Percentiles rank a stretch among this genome's conserved stretches.
Conservation (phyloP, 2,329 filamentous ascomycete genomes). For the Colletotrichum neosansevieriae region DNA sequence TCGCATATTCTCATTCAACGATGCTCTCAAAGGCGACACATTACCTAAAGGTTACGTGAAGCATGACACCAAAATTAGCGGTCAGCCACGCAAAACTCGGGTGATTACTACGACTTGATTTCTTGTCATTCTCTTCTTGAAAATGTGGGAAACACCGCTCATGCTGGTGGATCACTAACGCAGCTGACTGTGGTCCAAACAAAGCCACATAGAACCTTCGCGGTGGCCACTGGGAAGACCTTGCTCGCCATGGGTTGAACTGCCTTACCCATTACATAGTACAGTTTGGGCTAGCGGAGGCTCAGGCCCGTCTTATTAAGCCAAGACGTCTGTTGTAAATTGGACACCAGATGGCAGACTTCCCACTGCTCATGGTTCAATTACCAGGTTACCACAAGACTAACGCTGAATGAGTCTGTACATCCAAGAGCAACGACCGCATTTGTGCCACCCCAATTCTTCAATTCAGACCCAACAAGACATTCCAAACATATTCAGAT, state of each 20-base stretch:
- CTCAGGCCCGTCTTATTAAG: background rate
- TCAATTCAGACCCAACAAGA: background rate
- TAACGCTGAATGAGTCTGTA: background rate
- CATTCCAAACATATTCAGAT: background rate
- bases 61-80: constrained; percentile 21
- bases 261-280: constrained; percentile 4
- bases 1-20: constrained; percentile 13
- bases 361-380: background rate
- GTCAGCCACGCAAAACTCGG: constrained; percentile 4
- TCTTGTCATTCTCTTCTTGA: background rate
- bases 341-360: background rate
- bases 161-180: background rate
- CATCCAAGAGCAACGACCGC: background rate
- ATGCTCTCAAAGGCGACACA: background rate
- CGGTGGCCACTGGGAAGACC: constrained; percentile 14
- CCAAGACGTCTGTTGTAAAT: constrained; percentile 4
- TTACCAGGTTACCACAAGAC: background rate
- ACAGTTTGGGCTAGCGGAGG: constrained; percentile 10
- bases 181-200: background rate
- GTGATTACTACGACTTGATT: background rate
- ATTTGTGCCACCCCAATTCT: background rate
- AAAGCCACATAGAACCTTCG: constrained; percentile 22
- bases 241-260: constrained; percentile 6
- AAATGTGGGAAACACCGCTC: background rate
- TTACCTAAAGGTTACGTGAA: constrained; percentile 38